phyloP scores from a whole-genome alignment of 305 asterid species.

The Caryopteris hybrid region DNA sequence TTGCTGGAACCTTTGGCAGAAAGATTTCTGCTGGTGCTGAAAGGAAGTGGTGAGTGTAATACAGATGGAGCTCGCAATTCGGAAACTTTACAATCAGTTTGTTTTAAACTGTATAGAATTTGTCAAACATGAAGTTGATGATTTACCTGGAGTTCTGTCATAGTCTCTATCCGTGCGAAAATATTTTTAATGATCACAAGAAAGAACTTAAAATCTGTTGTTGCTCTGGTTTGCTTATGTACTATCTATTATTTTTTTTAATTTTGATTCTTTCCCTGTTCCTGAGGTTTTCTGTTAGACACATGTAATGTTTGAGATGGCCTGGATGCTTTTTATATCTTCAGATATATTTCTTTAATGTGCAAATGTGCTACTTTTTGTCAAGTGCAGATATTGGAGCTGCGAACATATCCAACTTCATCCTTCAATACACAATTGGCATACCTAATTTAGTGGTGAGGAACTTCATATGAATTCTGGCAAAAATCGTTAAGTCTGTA shows the following conservation, averaged over 20 bases:
- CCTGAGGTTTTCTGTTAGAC: not conserved
- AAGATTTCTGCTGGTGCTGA: conserved; percentile 53
- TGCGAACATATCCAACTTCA: conserved; percentile 56
- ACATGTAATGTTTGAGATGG: conserved; percentile 9
- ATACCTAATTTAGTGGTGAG: conserved; percentile 72
- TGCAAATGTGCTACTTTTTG: conserved; percentile 18
- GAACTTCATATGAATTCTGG: conserved; percentile 55
- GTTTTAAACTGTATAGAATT: not conserved
- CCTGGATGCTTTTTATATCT: conserved; percentile 9
- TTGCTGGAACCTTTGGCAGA: conserved; percentile 52
- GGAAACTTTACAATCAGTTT: not conserved
- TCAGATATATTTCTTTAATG: conserved; percentile 7
- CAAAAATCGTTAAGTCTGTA: conserved; percentile 29
- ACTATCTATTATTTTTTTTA: not conserved
- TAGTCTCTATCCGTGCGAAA: not conserved
- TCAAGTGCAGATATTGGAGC: conserved; percentile 49
- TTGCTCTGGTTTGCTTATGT: not conserved
- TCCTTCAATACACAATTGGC: conserved; percentile 51
- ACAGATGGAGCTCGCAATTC: not conserved
- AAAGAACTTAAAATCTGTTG: not conserved
- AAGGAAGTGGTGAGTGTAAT: conserved; percentile 52
- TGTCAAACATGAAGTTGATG: not conserved
- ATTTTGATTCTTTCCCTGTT: not conserved
- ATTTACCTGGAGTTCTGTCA: conserved; percentile 7
- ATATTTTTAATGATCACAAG: not conserved